These are phyloP conservation scores for Diplodia corticola DNA, from an alignment of 2,329 filamentous ascomycete species.

Conservation along the genomic window DNA sequence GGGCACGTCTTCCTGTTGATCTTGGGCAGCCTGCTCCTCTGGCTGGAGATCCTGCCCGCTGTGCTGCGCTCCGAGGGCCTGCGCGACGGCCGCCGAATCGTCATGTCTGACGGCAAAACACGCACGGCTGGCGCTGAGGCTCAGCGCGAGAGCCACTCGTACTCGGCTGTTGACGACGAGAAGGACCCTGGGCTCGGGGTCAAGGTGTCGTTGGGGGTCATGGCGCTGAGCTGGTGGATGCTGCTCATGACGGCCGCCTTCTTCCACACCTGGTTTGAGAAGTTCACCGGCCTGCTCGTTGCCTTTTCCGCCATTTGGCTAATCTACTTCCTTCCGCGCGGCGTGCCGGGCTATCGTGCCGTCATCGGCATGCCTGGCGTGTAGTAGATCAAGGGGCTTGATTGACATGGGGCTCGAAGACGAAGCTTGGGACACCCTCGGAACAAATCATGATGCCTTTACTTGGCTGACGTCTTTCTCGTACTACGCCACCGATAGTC, in stretches of 20 bases:
- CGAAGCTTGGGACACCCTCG: constrained; percentile 10
- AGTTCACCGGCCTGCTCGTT: constrained; percentile 59
- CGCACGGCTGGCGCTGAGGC: constrained; percentile 46
- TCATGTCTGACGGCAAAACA: constrained; percentile 66
- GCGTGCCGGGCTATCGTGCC: constrained; percentile 43
- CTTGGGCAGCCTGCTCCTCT: constrained; percentile 75
- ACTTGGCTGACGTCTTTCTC: constrained; percentile 17
- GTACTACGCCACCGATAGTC: constrained; percentile 3
- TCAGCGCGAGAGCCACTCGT: constrained; percentile 32
- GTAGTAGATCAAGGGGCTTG: constrained; percentile 27
- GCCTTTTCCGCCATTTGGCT: constrained; percentile 47
- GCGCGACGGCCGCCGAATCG: constrained; percentile 65
- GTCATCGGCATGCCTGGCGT: constrained; percentile 51
- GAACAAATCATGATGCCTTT: background rate
- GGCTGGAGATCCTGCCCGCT: constrained; percentile 73
- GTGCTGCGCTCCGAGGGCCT: constrained; percentile 51
- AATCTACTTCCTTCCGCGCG: constrained; percentile 52
- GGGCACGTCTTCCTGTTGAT: constrained; percentile 94
- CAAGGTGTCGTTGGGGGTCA: constrained; percentile 58
- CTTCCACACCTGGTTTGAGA: constrained; percentile 99
- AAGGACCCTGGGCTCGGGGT: constrained; percentile 51
- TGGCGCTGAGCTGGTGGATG: constrained; percentile 86
- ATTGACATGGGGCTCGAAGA: constrained; percentile 6
- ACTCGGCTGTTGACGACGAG: constrained; percentile 27
- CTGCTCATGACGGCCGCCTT: constrained; percentile 97